Base-by-base conservation (phyloP, 2,329 filamentous ascomycete genomes). In the Dactylonectria estremocensis region DNA sequence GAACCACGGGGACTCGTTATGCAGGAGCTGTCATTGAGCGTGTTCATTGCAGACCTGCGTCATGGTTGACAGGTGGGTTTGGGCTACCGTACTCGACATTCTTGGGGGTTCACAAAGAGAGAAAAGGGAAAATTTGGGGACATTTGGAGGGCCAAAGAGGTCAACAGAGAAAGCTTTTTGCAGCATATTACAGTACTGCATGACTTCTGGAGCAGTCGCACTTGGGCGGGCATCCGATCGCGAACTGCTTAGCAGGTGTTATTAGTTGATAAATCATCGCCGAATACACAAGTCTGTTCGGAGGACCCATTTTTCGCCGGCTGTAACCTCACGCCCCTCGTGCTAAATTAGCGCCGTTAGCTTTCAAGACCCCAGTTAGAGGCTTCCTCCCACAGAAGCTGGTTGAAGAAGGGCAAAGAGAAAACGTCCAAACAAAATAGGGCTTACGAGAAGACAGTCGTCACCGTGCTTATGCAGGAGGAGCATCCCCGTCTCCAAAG, bases 251-350 rank as follows among this genome's bases (percentile, higher is more conserved):
- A 53, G 60, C 53, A 46, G 59, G 64, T 14, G 45, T 52, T 35
- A 59, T 52, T 35, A 59, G 45, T 52, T 28, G 24, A 28, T 35
- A 59, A 46, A 55, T 79, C 71, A 90, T 69, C 87, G 83, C 70
- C 80, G 85, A 14, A 95, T 86, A 76, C 92, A 94, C 48, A 97
- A 81, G 83, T 97, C 95, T 69, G 92, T 97, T 71, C 95, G 86
- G 67, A 97, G 88, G 67, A 97, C 91, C 95, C 95, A 97, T 81
- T 97, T 97, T 83, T 97, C 94, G 10, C 95, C 95, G 48, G 88
- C 86, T 1, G 83, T 87, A 1, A 97, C 95, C 78, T 97, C 91
- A 64, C 89, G 87, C 0, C 95, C 95, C 80, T 97, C 95, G 80
- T 97, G 95, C 88, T 90, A 67, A 43, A 68, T 60, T 48, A 49